Evolutionary conservation across 208 protist species (phyloP), one percentile per base, ranked within the genome.

Genomic region (Leishmania amazonensis): DNA sequence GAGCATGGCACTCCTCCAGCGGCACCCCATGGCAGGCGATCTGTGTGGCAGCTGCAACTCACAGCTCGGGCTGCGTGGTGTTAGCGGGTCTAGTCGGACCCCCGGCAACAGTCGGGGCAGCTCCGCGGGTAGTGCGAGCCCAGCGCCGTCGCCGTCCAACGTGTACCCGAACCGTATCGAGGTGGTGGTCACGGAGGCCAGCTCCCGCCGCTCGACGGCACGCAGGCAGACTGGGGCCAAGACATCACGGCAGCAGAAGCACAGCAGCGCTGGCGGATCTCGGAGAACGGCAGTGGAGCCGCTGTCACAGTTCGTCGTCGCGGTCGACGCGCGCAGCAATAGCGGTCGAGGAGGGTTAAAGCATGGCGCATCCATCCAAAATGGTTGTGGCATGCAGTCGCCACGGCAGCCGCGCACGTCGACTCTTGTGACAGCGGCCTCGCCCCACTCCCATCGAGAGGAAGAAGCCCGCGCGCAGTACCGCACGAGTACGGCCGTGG

Each of bases 1-100:
- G 57, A 86, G 88, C 64, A 87, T 84, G 81, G 78, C 77, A 3
- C 79, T 77, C 2, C 80, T 87, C 47, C 80, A 84, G 57, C 62
- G 73, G 15, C 77, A 75, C 21, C 73, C 82, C 64, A 31, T 78
- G 24, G 24, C 31, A 1, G 31, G n/a, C 65, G 40, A 51, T 53
- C 2, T 17, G 17, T 6, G 42, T 45, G 24, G 28, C 38, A 42
- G 45, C 42, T 38, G 78, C 38, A 60, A 76, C 24, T 4, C 64
- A 38, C 45, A 21, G 19, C 57, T 5, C 38, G 49, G 28, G 49
- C 49, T 40, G 47, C 28, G 28, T 31, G 35, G 72, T 68, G 83
- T 0, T 19, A 21, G 49, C 51, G n/a, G 42, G 24, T 40, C 62
- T 35, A 21, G 9, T 68, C 40, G 38, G 17, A 67, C 54, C 13